Evolutionary conservation across 2,329 filamentous ascomycete genomes (phyloP), one percentile per base, ranked within the genome.

Genomic region (Aspergillus intermedius): DNA sequence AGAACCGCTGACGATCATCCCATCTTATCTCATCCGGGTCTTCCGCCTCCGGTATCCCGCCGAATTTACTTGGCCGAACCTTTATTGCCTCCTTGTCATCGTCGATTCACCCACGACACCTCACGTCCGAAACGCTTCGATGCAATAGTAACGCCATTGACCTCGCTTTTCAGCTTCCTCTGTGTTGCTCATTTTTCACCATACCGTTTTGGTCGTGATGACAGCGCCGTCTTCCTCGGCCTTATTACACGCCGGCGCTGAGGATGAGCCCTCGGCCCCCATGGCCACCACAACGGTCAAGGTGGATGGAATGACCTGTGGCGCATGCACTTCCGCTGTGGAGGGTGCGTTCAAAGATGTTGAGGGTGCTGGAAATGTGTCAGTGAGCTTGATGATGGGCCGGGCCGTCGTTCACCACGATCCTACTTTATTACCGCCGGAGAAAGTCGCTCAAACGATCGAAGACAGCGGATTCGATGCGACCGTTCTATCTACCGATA

Each of bases 331-430:
- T 23, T 94, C 91, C 41, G 86, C 93, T n/a, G 86, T 98, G 59
- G 91, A 97, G 77, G 82, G 86, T 51, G 93, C 87, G 57, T 95
- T 98, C 73, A 86, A 88, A 61, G 82, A 80, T 56, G 79, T 95
- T 4, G 77, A 86, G 35, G 91, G 93, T 47, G 83, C 93, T 8
- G 87, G 86, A 54, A 89, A 79, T 59, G 89, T 97, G 50, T 94
- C 90, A 8, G 87, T 98, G 60, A 95, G 89, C 66, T 75, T 98
- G 60, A 87, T 96, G 48, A 95, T 96, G 83, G 91, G 95, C 69
- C 83, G 91, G 51, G 93, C 91, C n/a, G 91, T 97, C 39, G 77
- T 97, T 32, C 86, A 91, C 70, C 93, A 98, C 71, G 86, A 97
- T 68, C 82, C 88, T 1, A 73, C 78, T 48, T 78, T 80, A 46